Evolutionary conservation across 2,329 filamentous ascomycete genomes (phyloP), one percentile per base, ranked within the genome.

Genomic region (Aspergillus viridinutans): DNA sequence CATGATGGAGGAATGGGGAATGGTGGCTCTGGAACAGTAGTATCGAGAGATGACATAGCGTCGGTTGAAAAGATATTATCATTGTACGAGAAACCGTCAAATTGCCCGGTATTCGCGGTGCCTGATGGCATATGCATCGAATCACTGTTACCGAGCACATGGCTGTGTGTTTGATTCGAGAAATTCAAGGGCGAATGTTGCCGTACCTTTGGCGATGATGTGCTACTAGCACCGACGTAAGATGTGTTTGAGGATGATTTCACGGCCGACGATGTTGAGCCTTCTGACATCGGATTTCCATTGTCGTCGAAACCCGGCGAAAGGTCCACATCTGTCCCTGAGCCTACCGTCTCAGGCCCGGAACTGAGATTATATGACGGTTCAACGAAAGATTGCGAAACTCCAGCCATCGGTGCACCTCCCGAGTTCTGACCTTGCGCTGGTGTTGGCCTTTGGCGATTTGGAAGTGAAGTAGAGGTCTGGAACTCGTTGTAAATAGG

Each of bases 171-270:
- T 49, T 64, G 56, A 43, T 52, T 55, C 23, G 54, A 40, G 23
- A 62, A 54, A 5, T 35, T 50, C 1, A 55, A 21, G 21, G 49
- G 53, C 6, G 61, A 54, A 12, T 62, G 67, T 52, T 66, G 61
- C 45, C 64, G 58, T 48, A 67, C 61, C 49, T 64, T 63, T 21
- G 58, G 58, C 29, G 66, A 66, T 2, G 69, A 68, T 20, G 64
- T 59, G 7, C 69, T 63, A 40, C 74, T 70, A 1, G 56, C 29
- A n/a, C 62, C 68, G 0, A 70, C 69, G 52, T 69, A 69, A 14
- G 73, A 73, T 3, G 66, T 69, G 48, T 73, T 74, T 21, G 73
- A 73, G 5, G 70, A 74, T n/a, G 72, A 69, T 23, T 72, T 72
- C 49, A 73, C 54, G 3, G 72, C 74, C 6, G 68, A 69, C 12